Percentiles rank a stretch among this genome's conserved stretches.
Evolutionary conservation across 2,329 filamentous ascomycete genomes (phyloP).

Genomic region (Alternaria sp.): DNA sequence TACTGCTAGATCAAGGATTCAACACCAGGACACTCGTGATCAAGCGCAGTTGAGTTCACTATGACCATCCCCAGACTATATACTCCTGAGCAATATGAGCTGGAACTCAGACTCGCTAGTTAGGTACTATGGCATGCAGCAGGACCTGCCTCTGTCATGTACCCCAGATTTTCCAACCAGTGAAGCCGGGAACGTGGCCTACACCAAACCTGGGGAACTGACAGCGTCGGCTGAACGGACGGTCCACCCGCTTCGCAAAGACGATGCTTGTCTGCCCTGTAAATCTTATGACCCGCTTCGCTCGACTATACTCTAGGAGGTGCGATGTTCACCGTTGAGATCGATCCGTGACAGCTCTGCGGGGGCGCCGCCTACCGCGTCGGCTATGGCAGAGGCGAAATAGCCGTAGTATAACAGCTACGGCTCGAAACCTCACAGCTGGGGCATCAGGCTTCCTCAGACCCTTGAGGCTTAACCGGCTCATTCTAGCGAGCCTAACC

Average conservation of each 20-base stretch:
- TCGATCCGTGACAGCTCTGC: conserved; percentile 11
- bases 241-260: conserved; percentile 6
- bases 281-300: conserved; percentile 11
- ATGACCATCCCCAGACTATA: not conserved
- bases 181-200: conserved; percentile 12
- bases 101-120: conserved; percentile 6
- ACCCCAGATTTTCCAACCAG: conserved; percentile 17
- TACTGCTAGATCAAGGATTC: conserved; percentile 14
- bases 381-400: conserved; percentile 15
- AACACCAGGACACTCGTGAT: conserved; percentile 1
- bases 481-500: conserved; percentile 9
- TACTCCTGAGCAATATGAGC: conserved; percentile 1
- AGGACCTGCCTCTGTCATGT: conserved; percentile 4
- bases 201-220: conserved; percentile 8
- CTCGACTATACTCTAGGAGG: conserved; percentile 9
- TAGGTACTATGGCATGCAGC: conserved; percentile 1
- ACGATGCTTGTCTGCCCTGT: conserved; percentile 7
- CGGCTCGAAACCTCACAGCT: conserved; percentile 17
- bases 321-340: conserved; percentile 10
- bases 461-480: conserved; percentile 10
- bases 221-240: conserved; percentile 21
- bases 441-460: conserved; percentile 9
- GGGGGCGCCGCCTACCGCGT: conserved; percentile 14
- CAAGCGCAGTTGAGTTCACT: conserved; percentile 5
- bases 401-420: conserved; percentile 12